Evolutionary conservation across 1,139 yeast species (phyloP), one percentile per base, ranked within the genome.

Genomic region (Tardiomyces blankii): DNA sequence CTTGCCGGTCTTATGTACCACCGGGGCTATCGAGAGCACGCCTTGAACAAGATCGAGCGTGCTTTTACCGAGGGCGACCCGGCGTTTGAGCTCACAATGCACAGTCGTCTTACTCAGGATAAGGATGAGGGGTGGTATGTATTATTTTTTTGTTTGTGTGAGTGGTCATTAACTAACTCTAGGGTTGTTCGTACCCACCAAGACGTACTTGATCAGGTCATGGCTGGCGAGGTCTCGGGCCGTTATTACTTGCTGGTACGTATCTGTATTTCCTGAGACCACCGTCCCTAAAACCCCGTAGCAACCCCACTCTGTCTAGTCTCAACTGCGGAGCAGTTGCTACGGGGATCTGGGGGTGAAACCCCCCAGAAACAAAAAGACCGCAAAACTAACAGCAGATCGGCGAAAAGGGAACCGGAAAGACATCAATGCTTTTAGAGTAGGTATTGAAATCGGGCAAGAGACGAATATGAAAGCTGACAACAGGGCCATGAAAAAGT

Each of bases 371-470:
- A 7, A 21, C 4, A 21, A 4, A 21, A 21, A 21, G 25, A 21
- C 4, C 25, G 25, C 25, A 21, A 4, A 4, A 21, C 11, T 30
- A 14, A 30, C 35, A 30, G 9, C 35, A 30, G 16, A 76, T 85
- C 46, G 95, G 95, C 21, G 95, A 85, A 61, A 84, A 85, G 59
- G 95, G 95, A 1, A 84, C 93, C 0, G 95, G 95, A 2, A 85
- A 85, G 57, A 81, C 89, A 0, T 80, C 91, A 1, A 70, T 84
- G 63, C 68, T 83, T 27, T 62, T 80, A 54, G 88, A 82, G 41
- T 30, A 14, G 12, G 30, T 30, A 9, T 5, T 11, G 11, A 2
- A 7, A 72, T 79, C 38, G 85, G 85, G n/a, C 57, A 75, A 54
- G 81, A 77, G 9, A 18, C 18, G 12, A 23, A n/a, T 19, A 21